Percentiles rank a stretch among this genome's conserved stretches.
Evolutionary conservation across 306 rosid species (phyloP).

Genomic region (Dalbergia cochinchinensis): DNA sequence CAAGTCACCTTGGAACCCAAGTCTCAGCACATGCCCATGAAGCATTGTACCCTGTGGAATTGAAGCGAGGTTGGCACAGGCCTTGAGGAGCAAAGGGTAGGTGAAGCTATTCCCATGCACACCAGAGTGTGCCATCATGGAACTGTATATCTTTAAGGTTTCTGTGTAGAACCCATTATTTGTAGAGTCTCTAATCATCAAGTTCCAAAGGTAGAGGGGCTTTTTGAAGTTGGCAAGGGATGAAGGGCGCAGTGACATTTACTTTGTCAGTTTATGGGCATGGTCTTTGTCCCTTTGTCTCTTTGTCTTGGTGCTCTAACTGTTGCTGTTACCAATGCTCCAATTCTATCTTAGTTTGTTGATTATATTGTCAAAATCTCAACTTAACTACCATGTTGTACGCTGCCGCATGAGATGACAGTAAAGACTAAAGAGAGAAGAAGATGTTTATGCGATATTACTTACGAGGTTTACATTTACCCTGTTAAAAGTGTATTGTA

Average conservation of each 20-base stretch:
- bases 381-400: background rate
- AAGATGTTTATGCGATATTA: too few species aligned
- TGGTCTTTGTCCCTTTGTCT: background rate
- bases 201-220: constrained; percentile 63
- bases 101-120: constrained; percentile 63
- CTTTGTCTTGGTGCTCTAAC: background rate
- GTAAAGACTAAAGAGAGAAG: too few species aligned
- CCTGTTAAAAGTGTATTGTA: too few species aligned
- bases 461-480: too few species aligned
- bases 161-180: constrained; percentile 53
- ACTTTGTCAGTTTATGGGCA: constrained; percentile 13
- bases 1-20: constrained; percentile 54
- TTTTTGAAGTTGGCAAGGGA: constrained; percentile 42
- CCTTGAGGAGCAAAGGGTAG: constrained; percentile 58
- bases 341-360: too few species aligned
- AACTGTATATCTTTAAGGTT: constrained; percentile 51
- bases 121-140: constrained; percentile 57
- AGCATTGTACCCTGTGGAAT: constrained; percentile 51
- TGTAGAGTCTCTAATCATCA: constrained; percentile 59
- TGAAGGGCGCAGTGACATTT: constrained; percentile 49
- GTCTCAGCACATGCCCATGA: constrained; percentile 54
- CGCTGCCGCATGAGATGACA: background rate
- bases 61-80: constrained; percentile 61
- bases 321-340: background rate
- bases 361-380: background rate